These are phyloP conservation scores for Sordariomycetes sp. DNA, from an alignment of 2,329 filamentous ascomycete species.

Conservation along the genomic window DNA sequence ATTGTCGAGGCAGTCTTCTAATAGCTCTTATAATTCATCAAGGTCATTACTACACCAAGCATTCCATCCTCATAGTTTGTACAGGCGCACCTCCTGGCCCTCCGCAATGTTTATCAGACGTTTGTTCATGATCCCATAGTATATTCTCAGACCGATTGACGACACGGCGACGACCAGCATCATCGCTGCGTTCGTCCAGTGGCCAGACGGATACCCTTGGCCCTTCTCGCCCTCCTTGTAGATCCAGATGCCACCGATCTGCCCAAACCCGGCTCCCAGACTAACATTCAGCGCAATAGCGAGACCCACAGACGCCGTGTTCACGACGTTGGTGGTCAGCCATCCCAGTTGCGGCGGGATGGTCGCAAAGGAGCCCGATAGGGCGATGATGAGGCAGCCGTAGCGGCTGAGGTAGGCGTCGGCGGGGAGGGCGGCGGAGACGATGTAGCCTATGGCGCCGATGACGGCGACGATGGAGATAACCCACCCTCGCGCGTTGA, in stretches of 20 bases:
- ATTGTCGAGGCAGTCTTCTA: not conserved
- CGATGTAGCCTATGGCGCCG: slow-evolving; percentile 38
- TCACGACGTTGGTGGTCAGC: slow-evolving; percentile 54
- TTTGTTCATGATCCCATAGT: slow-evolving; percentile 1
- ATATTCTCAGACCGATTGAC: not conserved
- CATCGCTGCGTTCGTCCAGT: slow-evolving; percentile 49
- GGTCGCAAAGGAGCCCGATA: slow-evolving; percentile 52
- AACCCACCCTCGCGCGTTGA: slow-evolving; percentile 37
- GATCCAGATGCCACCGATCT: slow-evolving; percentile 49
- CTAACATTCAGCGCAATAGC: slow-evolving; percentile 60
- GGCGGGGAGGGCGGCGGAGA: slow-evolving; percentile 48
- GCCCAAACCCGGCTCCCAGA: slow-evolving; percentile 51
- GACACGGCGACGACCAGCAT: slow-evolving; percentile 27
- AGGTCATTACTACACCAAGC: not conserved
- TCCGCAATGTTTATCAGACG: not conserved
- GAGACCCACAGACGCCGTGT: slow-evolving; percentile 50
- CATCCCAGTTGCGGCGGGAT: slow-evolving; percentile 60
- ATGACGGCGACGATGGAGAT: slow-evolving; percentile 26
- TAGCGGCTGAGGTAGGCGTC: slow-evolving; percentile 49
- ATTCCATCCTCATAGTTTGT: slow-evolving; percentile 1
- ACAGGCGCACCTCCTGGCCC: not conserved
- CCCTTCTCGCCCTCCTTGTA: slow-evolving; percentile 48
- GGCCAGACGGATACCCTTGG: slow-evolving; percentile 52
- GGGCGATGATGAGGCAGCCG: slow-evolving; percentile 54
- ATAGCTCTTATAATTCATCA: not conserved